phyloP scores from a whole-genome alignment of 1,284 basidiomycete species.

The Taiwanofungus camphoratus region DNA sequence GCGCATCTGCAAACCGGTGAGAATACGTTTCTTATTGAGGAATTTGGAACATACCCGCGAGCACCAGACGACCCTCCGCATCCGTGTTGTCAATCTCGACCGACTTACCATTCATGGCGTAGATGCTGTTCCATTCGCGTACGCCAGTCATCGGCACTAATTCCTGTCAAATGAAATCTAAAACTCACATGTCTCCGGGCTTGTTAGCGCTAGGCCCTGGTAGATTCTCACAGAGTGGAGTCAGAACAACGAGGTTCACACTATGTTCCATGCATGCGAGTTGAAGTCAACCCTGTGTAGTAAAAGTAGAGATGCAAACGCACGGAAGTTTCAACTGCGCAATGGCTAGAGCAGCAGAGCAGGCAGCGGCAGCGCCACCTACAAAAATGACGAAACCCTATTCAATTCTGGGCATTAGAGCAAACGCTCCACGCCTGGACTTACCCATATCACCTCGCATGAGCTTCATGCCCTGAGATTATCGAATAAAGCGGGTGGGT shows the following conservation, averaged over 20 bases:
- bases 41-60: constrained; percentile 64
- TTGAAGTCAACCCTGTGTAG: neutral
- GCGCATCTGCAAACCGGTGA: constrained; percentile 68
- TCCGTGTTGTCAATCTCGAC: constrained; percentile 90
- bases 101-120: constrained; percentile 86
- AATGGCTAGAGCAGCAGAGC: constrained; percentile 69
- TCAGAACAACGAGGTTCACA: constrained; percentile 70
- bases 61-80: constrained; percentile 79
- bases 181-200: constrained; percentile 73
- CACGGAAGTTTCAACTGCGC: constrained; percentile 78
- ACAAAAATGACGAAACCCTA: too few relatives aligned
- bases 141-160: neutral
- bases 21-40: too few relatives aligned
- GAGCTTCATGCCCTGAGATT: constrained; percentile 60
- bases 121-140: constrained; percentile 43
- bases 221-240: constrained; percentile 85
- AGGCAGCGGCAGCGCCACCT: constrained; percentile 79
- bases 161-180: neutral
- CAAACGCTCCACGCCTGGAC: constrained; percentile 12
- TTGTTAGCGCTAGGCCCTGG: constrained; percentile 83
- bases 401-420: neutral
- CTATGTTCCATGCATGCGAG: constrained; percentile 28
- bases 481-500: too few relatives aligned
- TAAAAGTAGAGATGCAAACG: constrained; percentile 19
- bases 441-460: constrained; percentile 86